phyloP scores from a whole-genome alignment of 192 early-diverging fungal genomes.

The Anaeromyces robustus region DNA sequence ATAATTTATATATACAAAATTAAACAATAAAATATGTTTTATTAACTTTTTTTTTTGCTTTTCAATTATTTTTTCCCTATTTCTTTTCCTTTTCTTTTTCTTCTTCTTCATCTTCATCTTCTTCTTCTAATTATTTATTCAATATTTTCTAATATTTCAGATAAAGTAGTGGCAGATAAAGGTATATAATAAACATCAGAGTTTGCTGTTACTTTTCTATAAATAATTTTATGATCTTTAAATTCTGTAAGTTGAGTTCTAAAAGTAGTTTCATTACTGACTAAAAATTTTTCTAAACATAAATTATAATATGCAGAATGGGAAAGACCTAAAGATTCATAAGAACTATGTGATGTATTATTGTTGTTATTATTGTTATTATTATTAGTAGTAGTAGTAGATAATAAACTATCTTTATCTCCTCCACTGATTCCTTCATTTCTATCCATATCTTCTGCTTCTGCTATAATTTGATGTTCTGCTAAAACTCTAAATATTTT shows the following conservation, averaged over 20 bases:
- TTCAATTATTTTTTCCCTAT: too few species aligned
- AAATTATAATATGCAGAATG: conserved; percentile 48
- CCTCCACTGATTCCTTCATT: background rate
- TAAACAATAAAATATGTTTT: too few species aligned
- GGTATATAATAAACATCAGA: background rate
- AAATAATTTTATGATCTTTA: conserved; percentile 76
- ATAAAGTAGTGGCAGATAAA: background rate
- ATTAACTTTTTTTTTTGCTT: too few species aligned
- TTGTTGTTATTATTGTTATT: conserved; percentile 8
- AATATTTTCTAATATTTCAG: background rate
- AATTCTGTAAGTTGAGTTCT: conserved; percentile 87
- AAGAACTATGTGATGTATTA: conserved; percentile 3
- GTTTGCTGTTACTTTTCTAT: conserved; percentile 33
- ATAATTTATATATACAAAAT: too few species aligned
- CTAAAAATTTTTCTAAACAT: conserved; percentile 69
- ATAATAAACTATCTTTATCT: too few species aligned
- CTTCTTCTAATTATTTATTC: background rate
- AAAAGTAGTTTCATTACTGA: conserved; percentile 68
- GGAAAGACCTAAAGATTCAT: conserved; percentile 33
- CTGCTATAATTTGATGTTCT: conserved; percentile 53
- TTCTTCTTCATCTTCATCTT: too few species aligned
- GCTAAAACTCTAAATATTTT: conserved; percentile 74
- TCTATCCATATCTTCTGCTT: conserved; percentile 13
- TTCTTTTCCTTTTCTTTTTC: too few species aligned
- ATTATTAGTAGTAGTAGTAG: conserved; percentile 16